Evolutionary conservation across 495 filamentous ascomycete genomes (phyloP).

Genomic region (Talaromyces proteolyticus): DNA sequence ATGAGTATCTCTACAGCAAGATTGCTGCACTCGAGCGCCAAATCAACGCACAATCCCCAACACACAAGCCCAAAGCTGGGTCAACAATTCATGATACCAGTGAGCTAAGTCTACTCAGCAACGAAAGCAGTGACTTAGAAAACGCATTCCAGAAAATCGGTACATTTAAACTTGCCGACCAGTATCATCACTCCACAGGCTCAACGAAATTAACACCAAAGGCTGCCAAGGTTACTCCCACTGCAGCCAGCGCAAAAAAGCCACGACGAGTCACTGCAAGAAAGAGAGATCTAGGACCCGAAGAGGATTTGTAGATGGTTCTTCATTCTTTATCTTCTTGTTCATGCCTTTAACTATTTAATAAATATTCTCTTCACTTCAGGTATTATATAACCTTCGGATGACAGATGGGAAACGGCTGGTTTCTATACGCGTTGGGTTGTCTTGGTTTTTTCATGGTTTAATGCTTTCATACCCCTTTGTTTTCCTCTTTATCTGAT

Average conservation of each 20-base stretch:
- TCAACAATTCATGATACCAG: constrained; percentile 12
- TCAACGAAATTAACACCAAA: constrained; percentile 16
- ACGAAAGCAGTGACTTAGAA: constrained; percentile 36
- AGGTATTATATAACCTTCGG: no score
- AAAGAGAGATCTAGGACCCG: constrained; percentile 52
- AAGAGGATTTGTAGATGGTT: constrained; percentile 36
- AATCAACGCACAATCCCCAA: constrained; percentile 31
- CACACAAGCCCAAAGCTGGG: constrained; percentile 32
- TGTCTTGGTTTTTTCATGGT: background rate
- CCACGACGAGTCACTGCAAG: constrained; percentile 46
- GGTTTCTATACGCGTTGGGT: background rate
- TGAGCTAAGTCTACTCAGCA: constrained; percentile 22
- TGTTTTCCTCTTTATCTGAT: background rate
- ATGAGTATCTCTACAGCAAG: constrained; percentile 38
- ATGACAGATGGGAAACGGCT: no score
- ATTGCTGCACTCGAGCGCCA: constrained; percentile 42
- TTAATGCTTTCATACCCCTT: background rate
- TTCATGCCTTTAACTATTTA: background rate
- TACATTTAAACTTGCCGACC: constrained; percentile 34
- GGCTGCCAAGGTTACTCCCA: constrained; percentile 17
- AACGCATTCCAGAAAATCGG: constrained; percentile 38
- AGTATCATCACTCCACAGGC: no score
- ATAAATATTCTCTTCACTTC: no score
- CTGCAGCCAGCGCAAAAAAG: constrained; percentile 25
- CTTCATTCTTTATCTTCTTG: background rate